Evolutionary conservation across 2,329 filamentous ascomycete species (phyloP).

Genomic region (Penicillium sumatraense): DNA sequence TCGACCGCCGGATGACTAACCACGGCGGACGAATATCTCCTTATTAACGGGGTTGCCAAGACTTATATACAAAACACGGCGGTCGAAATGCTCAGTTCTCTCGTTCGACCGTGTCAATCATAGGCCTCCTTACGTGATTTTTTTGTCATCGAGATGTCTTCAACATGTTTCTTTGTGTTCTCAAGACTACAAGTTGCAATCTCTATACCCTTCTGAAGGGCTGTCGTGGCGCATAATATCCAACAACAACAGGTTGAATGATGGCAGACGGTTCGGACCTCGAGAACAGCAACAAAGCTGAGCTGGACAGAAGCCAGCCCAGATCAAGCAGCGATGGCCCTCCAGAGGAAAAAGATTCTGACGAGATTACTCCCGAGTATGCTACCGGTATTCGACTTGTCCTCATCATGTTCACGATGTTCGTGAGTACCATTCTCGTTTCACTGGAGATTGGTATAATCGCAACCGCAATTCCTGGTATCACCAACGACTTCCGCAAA

Average conservation of each 20-base stretch:
- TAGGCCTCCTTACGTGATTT: conserved; percentile 3
- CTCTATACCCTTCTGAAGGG: not conserved
- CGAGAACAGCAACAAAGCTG: conserved; percentile 5
- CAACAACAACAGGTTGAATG: conserved; percentile 6
- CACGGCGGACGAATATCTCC: not conserved
- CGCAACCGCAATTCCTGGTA: conserved; percentile 7
- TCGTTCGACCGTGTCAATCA: conserved; percentile 7
- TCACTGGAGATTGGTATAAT: conserved; percentile 7
- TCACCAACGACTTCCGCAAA: conserved; percentile 4
- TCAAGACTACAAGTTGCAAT: not conserved
- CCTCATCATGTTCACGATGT: conserved; percentile 9
- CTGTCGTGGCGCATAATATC: conserved; percentile 1
- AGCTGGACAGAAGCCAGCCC: conserved; percentile 6
- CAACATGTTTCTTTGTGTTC: not conserved
- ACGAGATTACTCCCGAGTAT: conserved; percentile 5
- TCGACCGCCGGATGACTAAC: not conserved
- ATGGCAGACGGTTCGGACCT: conserved; percentile 7
- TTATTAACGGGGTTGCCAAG: no score
- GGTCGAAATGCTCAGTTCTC: conserved; percentile 4
- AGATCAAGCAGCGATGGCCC: not conserved
- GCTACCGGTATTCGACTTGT: conserved; percentile 3
- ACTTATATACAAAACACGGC: conserved; percentile 8
- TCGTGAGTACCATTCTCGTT: conserved; percentile 3
- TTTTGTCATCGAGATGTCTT: conserved; percentile 3
- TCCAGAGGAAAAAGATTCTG: not conserved